Evolutionary conservation across 371 early-diverging fungal genomes (phyloP), one percentile per base, ranked within the genome.

Genomic region (Mucor ambiguus): DNA sequence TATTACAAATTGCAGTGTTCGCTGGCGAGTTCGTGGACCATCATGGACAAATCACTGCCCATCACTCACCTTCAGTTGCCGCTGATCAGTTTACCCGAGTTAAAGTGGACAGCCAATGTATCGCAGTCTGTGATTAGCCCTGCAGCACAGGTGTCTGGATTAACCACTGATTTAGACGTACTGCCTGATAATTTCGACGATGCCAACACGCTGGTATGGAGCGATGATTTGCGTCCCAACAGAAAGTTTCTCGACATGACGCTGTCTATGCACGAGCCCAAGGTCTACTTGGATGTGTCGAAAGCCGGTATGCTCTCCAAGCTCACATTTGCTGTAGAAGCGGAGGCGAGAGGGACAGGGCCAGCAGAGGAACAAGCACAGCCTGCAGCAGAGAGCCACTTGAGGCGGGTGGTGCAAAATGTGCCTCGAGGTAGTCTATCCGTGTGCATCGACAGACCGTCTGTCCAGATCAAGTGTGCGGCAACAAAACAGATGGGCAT

Each of bases 1-100:
- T 65, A 63, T 10, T 71, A 71, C 44, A 67, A 65, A 24, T 22
- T 75, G 14, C 71, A 71, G 29, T 68, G 64, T 24, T 46, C 57
- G 29, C 20, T 71, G 0, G 70, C 58, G 12, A 61, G 62, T 30
- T 59, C 61, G 12, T 70, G 69, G 64, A 63, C 71, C 12, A 35
- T 75, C 14, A 68, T 64, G 24, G 64, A 77, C 43, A 41, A 67
- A 12, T 16, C 59, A 35, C 28, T 52, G 24, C 52, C 52, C 3
- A 18, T 29, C 8, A 32, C 49, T 2, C 58, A 60, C 43, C 65
- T 54, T 4, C 60, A 70, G 2, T 44, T 64, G 33, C 66, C 74
- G 33, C 24, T 69, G 11, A 11, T 75, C 9, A 30, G 26, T 22
- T n/a, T 77, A 24, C 73, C 73, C 5, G 61, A 63, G 4, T 66